phyloP scores from a whole-genome alignment of 768 basidiomycete species.

The Lactifluus subvellereus region DNA sequence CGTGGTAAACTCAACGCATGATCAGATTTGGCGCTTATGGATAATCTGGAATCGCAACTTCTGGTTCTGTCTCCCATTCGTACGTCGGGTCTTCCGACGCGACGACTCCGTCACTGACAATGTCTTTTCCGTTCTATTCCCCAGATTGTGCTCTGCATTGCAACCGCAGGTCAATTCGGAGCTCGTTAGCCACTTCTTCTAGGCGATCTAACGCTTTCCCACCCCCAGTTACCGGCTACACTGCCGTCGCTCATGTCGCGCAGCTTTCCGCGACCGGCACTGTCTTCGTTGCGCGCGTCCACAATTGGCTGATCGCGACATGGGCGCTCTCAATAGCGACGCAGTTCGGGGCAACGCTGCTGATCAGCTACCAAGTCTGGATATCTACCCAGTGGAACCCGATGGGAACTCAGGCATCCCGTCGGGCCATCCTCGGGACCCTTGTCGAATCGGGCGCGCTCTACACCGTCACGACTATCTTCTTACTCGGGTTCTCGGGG shows the following conservation, averaged over 20 bases:
- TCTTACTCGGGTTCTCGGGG: slow-evolving; percentile 8
- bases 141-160: slow-evolving; percentile 1
- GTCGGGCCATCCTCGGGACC: slow-evolving; percentile 11
- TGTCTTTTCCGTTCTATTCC: background rate
- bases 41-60: slow-evolving; percentile 15
- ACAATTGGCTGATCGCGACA: slow-evolving; percentile 8
- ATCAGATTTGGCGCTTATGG: slow-evolving; percentile 21
- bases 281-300: slow-evolving; percentile 1
- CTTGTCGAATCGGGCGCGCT: slow-evolving; percentile 19
- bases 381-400: background rate
- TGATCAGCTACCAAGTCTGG: slow-evolving; percentile 16
- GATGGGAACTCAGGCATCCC: background rate
- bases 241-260: background rate
- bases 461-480: slow-evolving; percentile 8
- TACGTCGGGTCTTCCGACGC: background rate
- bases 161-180: background rate
- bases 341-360: slow-evolving; percentile 14
- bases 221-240: slow-evolving; percentile 6
- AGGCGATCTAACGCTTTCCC: background rate
- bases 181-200: too few relatives aligned
- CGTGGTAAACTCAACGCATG: background rate
- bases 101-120: too few relatives aligned
- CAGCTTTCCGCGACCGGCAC: background rate
- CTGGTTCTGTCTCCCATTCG: slow-evolving; percentile 8
- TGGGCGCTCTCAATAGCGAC: slow-evolving; percentile 19